Percentiles rank a stretch among this genome's conserved stretches.
phyloP scores from a whole-genome alignment of 2,329 filamentous ascomycete species.

The Grosmannia serpens region DNA sequence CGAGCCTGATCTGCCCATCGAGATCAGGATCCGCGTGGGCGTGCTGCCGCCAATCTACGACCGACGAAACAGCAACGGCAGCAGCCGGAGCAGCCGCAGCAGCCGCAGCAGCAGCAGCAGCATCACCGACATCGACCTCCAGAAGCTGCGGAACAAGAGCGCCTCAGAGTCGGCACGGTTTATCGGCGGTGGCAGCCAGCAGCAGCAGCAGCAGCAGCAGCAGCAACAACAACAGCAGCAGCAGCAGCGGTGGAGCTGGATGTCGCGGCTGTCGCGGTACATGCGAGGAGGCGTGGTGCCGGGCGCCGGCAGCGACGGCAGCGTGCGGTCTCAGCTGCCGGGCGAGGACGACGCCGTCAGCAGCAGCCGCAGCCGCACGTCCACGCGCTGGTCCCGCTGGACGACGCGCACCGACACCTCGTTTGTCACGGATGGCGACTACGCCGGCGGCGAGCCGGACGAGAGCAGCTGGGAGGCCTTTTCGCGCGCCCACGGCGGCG shows the following conservation, averaged over 20 bases:
- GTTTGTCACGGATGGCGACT: not conserved
- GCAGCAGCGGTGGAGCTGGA: constrained; percentile 12
- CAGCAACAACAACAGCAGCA: not conserved
- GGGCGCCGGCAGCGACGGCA: not conserved
- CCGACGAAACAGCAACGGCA: not conserved
- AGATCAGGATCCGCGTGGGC: too few relatives aligned
- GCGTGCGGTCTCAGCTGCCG: not conserved
- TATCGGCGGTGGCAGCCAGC: not conserved
- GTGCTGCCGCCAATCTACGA: not conserved
- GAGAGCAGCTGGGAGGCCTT: constrained; percentile 11
- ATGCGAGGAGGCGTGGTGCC: constrained; percentile 3
- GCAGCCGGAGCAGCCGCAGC: not conserved
- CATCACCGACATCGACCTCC: not conserved
- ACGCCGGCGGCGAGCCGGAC: not conserved
- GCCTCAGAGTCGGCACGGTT: not conserved
- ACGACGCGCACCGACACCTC: constrained; percentile 5
- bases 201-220: too few relatives aligned
- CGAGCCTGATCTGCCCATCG: too few relatives aligned
- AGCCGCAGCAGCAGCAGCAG: not conserved
- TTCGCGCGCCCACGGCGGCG: constrained; percentile 4
- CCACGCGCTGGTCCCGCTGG: constrained; percentile 10
- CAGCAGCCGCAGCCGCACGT: not conserved
- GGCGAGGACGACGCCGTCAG: not conserved
- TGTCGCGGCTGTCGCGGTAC: constrained; percentile 11
- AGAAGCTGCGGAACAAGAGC: not conserved